Evolutionary conservation across 2,329 filamentous ascomycete genomes (phyloP).

Genomic region (Aureobasidium sp.): DNA sequence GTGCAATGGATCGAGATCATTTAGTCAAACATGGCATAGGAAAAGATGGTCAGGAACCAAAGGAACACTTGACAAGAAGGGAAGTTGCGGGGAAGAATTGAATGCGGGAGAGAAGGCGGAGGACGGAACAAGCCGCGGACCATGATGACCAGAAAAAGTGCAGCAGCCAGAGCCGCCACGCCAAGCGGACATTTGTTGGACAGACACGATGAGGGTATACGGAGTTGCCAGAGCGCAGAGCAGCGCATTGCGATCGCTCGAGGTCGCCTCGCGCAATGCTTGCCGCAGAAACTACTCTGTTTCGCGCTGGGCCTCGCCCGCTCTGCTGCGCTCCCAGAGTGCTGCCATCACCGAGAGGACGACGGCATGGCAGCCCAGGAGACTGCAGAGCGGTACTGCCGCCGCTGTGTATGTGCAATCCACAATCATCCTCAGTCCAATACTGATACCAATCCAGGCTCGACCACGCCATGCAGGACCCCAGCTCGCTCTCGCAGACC

Average conservation of each 20-base stretch:
- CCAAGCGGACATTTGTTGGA: not conserved
- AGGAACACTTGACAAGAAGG: not conserved
- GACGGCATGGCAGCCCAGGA: slow-evolving; percentile 20
- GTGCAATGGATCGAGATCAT: too few species aligned
- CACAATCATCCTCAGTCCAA: too few species aligned
- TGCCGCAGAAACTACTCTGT: slow-evolving; percentile 8
- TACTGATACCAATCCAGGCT: slow-evolving; percentile 29
- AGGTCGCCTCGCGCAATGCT: slow-evolving; percentile 16
- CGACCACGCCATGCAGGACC: slow-evolving; percentile 52
- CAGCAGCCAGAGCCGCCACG: slow-evolving; percentile 8
- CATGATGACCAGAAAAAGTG: slow-evolving; percentile 12
- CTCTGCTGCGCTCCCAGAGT: slow-evolving; percentile 9
- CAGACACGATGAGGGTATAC: slow-evolving; percentile 19
- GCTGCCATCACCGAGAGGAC: not conserved
- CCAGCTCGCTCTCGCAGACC: slow-evolving; percentile 52
- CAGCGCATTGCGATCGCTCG: slow-evolving; percentile 18
- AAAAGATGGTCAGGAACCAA: not conserved
- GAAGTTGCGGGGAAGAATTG: not conserved
- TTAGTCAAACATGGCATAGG: not conserved
- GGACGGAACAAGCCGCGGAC: not conserved
- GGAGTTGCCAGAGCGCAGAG: slow-evolving; percentile 18
- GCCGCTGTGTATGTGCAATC: slow-evolving; percentile 22
- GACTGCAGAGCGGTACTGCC: slow-evolving; percentile 23
- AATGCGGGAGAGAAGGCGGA: slow-evolving; percentile 1
- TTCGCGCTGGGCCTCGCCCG: slow-evolving; percentile 18